Base-by-base conservation (phyloP, 2,329 filamentous ascomycete genomes). In the Penicillium paneum region DNA sequence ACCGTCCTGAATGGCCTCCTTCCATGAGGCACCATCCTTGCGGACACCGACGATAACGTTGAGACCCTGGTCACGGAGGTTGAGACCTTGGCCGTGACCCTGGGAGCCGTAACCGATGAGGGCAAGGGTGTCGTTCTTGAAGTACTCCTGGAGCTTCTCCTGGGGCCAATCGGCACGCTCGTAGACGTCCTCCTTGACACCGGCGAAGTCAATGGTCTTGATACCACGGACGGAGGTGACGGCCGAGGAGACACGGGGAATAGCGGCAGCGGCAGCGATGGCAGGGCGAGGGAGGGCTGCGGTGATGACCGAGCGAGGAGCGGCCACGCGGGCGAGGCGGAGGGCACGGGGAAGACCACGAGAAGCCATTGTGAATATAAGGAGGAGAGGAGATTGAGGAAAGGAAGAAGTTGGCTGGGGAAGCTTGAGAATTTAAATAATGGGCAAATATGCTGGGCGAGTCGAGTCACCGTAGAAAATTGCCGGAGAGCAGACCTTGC, bases 141-240 rank as follows among this genome's bases (percentile, higher is more conserved):
- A 99, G 88, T 93, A 99, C 64, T 97, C 91, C 90, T 96, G 82
- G 75, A 99, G 91, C 88, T 96, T 97, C 84, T 97, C 93, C 77
- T 89, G 86, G 67, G 94, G 94, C 94, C 94, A 99, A 83, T 99
- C 94, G 75, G 85, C 90, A 81, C 94, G 92, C 86, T 99, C 94
- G 76, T 90, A 97, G 75, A 99, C 94, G 66, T 87, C 85, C 85
- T 99, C 94, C 82, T 95, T 93, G 74, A 84, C 83, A 71, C 91
- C 94, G 66, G 94, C 94, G 78, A 99, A 99, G 86, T 97, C 92
- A 78, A 99, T 93, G 68, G 93, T 97, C 90, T 99, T 97, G 73
- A 96, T 80, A 76, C 94, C 94, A 74, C 94, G 88, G 65, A 74
- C 71, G 58, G 75, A 62, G 44, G 70, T 74, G 62, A 77, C 78